phyloP scores from a whole-genome alignment of 805 yeast species.

The Candida boleticola region DNA sequence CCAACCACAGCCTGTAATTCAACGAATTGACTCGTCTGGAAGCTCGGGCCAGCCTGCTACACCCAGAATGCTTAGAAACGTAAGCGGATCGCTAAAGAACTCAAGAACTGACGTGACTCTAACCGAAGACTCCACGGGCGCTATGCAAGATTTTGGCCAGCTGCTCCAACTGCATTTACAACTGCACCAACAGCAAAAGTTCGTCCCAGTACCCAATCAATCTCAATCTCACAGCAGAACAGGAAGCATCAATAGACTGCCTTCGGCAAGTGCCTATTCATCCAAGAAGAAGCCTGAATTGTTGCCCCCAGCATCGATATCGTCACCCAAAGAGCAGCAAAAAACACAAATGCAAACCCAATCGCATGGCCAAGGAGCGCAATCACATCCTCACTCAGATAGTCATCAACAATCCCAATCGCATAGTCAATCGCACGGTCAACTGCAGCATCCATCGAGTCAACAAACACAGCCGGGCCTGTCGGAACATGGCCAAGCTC shows the following conservation, averaged over 20 bases:
- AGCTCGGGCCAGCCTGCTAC: slow-evolving; percentile 52
- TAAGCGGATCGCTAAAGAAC: slow-evolving; percentile 37
- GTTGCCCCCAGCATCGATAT: slow-evolving; percentile 31
- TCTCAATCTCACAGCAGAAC: slow-evolving; percentile 4
- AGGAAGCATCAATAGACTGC: slow-evolving; percentile 7
- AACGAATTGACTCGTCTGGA: slow-evolving; percentile 1
- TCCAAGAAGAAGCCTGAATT: slow-evolving; percentile 17
- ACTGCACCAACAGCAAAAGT: slow-evolving; percentile 8
- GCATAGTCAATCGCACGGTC: slow-evolving; percentile 5
- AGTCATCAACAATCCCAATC: slow-evolving; percentile 11
- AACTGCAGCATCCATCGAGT: slow-evolving; percentile 7
- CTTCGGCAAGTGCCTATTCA: slow-evolving; percentile 5
- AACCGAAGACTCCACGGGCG: background rate
- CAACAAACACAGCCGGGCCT: slow-evolving; percentile 10
- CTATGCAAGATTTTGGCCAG: background rate
- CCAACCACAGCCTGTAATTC: background rate
- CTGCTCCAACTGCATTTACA: background rate
- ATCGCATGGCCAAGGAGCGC: background rate
- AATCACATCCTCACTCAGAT: background rate
- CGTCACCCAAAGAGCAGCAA: slow-evolving; percentile 13
- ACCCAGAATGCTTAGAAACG: slow-evolving; percentile 65
- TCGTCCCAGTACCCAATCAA: background rate
- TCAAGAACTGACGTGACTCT: slow-evolving; percentile 10
- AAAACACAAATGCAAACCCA: background rate
- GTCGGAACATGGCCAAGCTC: slow-evolving; percentile 12